These are phyloP conservation scores for Mrakia gelida DNA, from an alignment of 768 basidiomycete genomes.

Conservation along the genomic window DNA sequence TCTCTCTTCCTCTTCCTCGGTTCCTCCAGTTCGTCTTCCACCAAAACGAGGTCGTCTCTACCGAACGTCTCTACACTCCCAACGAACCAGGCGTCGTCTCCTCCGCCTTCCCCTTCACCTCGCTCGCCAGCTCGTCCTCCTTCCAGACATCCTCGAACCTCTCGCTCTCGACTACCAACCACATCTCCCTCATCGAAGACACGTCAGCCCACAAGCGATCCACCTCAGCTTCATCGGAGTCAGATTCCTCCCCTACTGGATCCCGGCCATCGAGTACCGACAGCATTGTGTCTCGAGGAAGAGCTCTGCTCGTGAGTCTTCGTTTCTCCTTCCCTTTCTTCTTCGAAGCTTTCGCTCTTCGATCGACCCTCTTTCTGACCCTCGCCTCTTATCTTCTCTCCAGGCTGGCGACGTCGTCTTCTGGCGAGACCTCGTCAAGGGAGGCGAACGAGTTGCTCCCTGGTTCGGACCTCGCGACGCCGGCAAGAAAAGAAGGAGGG, in stretches of 20 bases:
- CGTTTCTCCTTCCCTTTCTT: neutral
- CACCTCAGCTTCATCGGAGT: neutral
- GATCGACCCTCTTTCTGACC: neutral
- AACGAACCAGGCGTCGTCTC: slow-evolving; percentile 9
- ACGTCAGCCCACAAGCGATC: neutral
- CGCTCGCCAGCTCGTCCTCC: neutral
- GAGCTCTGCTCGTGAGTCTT: neutral
- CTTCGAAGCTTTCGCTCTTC: neutral
- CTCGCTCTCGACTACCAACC: neutral
- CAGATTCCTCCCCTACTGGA: neutral
- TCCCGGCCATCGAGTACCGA: neutral
- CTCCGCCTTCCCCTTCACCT: neutral
- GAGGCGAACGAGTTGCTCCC: slow-evolving; percentile 18
- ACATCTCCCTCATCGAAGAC: neutral
- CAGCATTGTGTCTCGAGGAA: neutral
- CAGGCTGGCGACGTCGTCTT: slow-evolving; percentile 19
- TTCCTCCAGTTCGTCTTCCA: slow-evolving; percentile 65
- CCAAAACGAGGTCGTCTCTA: slow-evolving; percentile 60
- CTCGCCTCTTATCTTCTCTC: neutral
- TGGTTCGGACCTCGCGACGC: neutral
- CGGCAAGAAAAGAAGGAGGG: slow-evolving; percentile 1
- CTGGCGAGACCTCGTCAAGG: slow-evolving; percentile 25
- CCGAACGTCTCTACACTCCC: slow-evolving; percentile 61
- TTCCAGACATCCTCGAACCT: neutral
- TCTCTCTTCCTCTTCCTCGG: slow-evolving; percentile 52